Percentiles rank a stretch among this genome's conserved stretches.
phyloP scores from a whole-genome alignment of 306 rosid genomes.

The Sesbania bispinosa region DNA sequence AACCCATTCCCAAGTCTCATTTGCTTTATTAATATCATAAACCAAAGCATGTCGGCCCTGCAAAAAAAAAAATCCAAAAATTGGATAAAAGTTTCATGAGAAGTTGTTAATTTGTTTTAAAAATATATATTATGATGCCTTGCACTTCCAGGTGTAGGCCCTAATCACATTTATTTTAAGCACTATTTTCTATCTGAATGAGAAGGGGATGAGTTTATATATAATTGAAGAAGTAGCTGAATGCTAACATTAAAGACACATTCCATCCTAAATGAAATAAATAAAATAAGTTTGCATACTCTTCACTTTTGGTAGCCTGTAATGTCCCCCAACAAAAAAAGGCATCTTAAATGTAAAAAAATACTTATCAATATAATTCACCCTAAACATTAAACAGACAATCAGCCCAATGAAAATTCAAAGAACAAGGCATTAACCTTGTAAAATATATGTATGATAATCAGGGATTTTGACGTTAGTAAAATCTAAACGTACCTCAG shows the following conservation, averaged over 20 bases:
- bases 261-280: background rate
- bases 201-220: background rate
- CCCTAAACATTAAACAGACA: background rate
- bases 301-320: background rate
- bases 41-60: slow-evolving; percentile 92
- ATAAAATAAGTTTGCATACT: background rate
- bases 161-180: background rate
- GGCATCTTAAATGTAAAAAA: background rate
- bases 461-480: background rate
- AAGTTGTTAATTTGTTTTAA: background rate
- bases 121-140: background rate
- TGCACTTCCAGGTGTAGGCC: slow-evolving; percentile 12
- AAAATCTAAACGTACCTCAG: slow-evolving; percentile 51
- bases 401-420: background rate
- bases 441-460: background rate
- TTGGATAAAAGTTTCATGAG: background rate
- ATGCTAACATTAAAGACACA: background rate
- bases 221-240: background rate
- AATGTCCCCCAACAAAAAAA: too few species aligned
- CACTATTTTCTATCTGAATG: background rate
- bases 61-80: slow-evolving; percentile 16
- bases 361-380: background rate
- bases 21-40: slow-evolving; percentile 67
- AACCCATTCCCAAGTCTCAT: slow-evolving; percentile 98
- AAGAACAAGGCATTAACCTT: background rate